phyloP scores from a whole-genome alignment of 2,329 filamentous ascomycete species.

The Fusarium xyrophilum region DNA sequence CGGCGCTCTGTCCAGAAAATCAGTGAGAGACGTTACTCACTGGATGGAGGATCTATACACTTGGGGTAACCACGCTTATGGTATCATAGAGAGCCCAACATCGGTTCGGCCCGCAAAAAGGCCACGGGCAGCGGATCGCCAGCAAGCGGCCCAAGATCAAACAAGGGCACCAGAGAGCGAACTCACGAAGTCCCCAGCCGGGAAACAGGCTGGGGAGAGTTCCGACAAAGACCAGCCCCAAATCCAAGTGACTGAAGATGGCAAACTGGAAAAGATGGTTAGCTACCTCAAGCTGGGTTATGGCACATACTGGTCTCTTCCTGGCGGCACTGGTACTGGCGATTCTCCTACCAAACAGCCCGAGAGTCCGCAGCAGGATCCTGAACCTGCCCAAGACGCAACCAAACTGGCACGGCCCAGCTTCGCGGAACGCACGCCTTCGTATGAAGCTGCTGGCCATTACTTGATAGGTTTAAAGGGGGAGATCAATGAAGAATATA shows the following conservation, averaged over 20 bases:
- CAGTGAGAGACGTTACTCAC: slow-evolving; percentile 74
- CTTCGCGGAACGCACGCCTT: slow-evolving; percentile 26
- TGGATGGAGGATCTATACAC: slow-evolving; percentile 91
- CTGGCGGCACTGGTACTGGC: slow-evolving; percentile 33
- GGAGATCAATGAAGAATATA: slow-evolving; percentile 59
- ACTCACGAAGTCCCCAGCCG: neutral
- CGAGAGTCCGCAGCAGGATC: slow-evolving; percentile 12
- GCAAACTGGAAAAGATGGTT: slow-evolving; percentile 62
- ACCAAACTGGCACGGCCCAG: slow-evolving; percentile 15
- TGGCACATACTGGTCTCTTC: slow-evolving; percentile 69
- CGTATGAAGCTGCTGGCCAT: slow-evolving; percentile 49
- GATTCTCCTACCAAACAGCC: slow-evolving; percentile 27
- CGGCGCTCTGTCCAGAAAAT: slow-evolving; percentile 73
- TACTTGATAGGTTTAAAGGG: slow-evolving; percentile 75
- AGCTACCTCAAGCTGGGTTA: slow-evolving; percentile 72
- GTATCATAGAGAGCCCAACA: slow-evolving; percentile 78
- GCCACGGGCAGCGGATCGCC: slow-evolving; percentile 41
- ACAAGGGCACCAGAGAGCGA: neutral
- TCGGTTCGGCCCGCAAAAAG: slow-evolving; percentile 63
- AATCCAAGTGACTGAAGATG: slow-evolving; percentile 38
- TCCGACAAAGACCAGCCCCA: slow-evolving; percentile 28
- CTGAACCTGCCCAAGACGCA: slow-evolving; percentile 19
- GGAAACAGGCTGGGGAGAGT: neutral
- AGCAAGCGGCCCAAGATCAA: slow-evolving; percentile 2
- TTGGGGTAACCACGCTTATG: slow-evolving; percentile 85